Percentiles rank a stretch among this genome's conserved stretches.
Conservation (phyloP, 768 basidiomycete species). For the Lepiota venenata region DNA sequence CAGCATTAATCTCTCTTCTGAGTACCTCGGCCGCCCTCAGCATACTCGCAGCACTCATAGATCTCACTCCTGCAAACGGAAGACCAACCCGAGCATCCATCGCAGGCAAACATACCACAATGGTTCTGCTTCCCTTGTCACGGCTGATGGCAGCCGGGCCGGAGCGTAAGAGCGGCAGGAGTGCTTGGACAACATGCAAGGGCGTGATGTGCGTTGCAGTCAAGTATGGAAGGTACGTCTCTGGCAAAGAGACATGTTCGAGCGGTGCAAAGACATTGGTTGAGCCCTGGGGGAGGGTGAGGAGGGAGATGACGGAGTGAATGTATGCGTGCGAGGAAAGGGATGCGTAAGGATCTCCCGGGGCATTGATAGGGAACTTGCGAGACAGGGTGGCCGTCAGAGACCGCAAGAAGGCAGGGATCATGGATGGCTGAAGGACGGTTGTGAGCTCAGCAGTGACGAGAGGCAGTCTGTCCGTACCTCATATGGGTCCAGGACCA, state of each 20-base stretch:
- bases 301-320: slow-evolving; percentile 74
- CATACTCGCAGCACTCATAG: slow-evolving; percentile 76
- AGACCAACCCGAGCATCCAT: slow-evolving; percentile 70
- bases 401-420: slow-evolving; percentile 77
- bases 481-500: slow-evolving; percentile 79
- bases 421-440: slow-evolving; percentile 55
- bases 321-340: slow-evolving; percentile 66
- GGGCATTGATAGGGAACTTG: slow-evolving; percentile 71
- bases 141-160: slow-evolving; percentile 48
- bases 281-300: slow-evolving; percentile 48
- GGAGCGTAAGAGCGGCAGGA: slow-evolving; percentile 73
- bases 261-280: slow-evolving; percentile 55
- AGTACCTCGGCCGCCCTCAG: slow-evolving; percentile 71
- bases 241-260: slow-evolving; percentile 63
- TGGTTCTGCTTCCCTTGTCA: slow-evolving; percentile 52
- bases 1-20: slow-evolving; percentile 64
- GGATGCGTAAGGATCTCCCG: slow-evolving; percentile 79
- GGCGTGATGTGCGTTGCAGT: slow-evolving; percentile 75
- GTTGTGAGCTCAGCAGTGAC: background rate
- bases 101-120: slow-evolving; percentile 75
- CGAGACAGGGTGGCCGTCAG: slow-evolving; percentile 76
- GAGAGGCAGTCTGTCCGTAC: slow-evolving; percentile 31
- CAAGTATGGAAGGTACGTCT: slow-evolving; percentile 68
- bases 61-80: slow-evolving; percentile 62
- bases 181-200: slow-evolving; percentile 69